Evolutionary conservation across 1,284 basidiomycete genomes (phyloP), one percentile per base, ranked within the genome.

Genomic region (Trametes sp.): DNA sequence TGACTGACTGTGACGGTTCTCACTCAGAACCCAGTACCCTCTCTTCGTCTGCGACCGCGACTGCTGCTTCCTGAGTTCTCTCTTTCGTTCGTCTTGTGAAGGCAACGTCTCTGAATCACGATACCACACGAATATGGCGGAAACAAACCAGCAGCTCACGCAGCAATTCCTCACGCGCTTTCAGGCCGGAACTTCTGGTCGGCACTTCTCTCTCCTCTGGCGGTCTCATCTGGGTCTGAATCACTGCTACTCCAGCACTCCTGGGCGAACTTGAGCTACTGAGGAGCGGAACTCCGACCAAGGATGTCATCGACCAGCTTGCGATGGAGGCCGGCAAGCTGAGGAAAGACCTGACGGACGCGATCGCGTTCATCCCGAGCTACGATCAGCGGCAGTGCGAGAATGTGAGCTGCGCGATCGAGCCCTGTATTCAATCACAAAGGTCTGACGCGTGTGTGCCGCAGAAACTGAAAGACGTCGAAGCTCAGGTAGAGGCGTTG

Each of bases 361-460:
- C 87, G 7, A 85, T 84, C 8, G 79, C 82, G 3, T 85, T 81
- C 60, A 76, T 94, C 42, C 89, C 92, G 5, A 78, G 83, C 44
- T 93, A 92, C 72, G 91, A 93, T 74, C 90, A 90, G 70, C 81
- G 87, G 62, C 86, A 86, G 68, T 90, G 83, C 69, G 89, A 91
- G 69, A 74, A 79, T 67, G 92, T 93, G 68, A 63, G 87, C 80
- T 31, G 24, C 33, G 11, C 36, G 21, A 36, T 26, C 28, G 26
- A 14, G 48, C 35, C 9, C 44, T 19, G 56, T 51, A 42, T 19
- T 14, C 14, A 19, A 2, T 6, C 16, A 19, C 3, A 26, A 46
- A 29, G 23, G 23, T 26, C 46, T 62, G 90, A 90, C 85, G 87
- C 83, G 72, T 92, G 52, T 73, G 90, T 23, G 19, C 88, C 90